Evolutionary conservation across 2,329 filamentous ascomycete genomes (phyloP).

Genomic region (Simplicillium aogashimaense): DNA sequence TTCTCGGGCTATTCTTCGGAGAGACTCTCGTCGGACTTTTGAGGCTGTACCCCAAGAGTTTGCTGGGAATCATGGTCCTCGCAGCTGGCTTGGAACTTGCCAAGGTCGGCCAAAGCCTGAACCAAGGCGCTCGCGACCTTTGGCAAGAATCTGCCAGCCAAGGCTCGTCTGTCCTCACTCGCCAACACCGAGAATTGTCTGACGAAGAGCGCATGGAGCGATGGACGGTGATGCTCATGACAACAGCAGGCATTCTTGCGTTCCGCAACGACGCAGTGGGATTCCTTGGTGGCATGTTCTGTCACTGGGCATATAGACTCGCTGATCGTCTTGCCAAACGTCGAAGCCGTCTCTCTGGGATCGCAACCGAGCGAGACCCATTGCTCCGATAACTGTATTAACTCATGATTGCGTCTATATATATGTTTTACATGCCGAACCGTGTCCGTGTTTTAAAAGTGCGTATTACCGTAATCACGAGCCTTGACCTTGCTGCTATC

Average conservation of each 20-base stretch:
- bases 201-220: slow-evolving; percentile 63
- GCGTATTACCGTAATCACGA: background rate
- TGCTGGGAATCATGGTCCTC: slow-evolving; percentile 82
- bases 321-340: slow-evolving; percentile 31
- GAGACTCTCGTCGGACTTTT: slow-evolving; percentile 64
- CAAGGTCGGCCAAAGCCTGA: slow-evolving; percentile 74
- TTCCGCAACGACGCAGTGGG: slow-evolving; percentile 88
- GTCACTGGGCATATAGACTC: slow-evolving; percentile 57
- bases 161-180: slow-evolving; percentile 18
- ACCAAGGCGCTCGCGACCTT: slow-evolving; percentile 55
- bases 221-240: slow-evolving; percentile 87
- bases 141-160: slow-evolving; percentile 40
- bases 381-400: slow-evolving; percentile 14
- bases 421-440: background rate
- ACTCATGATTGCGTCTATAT: slow-evolving; percentile 1
- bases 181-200: slow-evolving; percentile 41
- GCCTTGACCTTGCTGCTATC: background rate
- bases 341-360: slow-evolving; percentile 13
- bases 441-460: background rate
- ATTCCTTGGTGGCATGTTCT: slow-evolving; percentile 72
- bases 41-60: slow-evolving; percentile 59
- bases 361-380: slow-evolving; percentile 17
- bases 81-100: slow-evolving; percentile 82
- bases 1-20: slow-evolving; percentile 67
- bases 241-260: slow-evolving; percentile 69